These are phyloP conservation scores for Phialocephala subalpina DNA, from an alignment of 2,329 filamentous ascomycete species.

Conservation along the genomic window DNA sequence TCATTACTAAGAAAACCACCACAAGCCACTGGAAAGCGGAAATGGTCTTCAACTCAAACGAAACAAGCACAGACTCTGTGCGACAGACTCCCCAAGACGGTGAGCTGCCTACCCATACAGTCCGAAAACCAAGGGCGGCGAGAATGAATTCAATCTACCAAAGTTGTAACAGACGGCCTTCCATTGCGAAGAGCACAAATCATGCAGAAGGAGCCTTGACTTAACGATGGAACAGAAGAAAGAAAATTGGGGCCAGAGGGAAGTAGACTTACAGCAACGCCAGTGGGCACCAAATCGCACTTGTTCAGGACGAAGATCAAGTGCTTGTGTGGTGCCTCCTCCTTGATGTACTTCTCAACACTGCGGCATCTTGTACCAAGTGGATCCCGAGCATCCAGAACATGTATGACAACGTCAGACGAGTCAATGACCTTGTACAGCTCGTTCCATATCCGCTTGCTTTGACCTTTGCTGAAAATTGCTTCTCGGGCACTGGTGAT, in stretches of 20 bases:
- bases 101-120: slow-evolving; percentile 72
- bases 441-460: slow-evolving; percentile 97
- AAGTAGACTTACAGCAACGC: slow-evolving; percentile 86
- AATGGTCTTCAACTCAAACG: slow-evolving; percentile 97
- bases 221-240: slow-evolving; percentile 68
- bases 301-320: slow-evolving; percentile 91
- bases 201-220: slow-evolving; percentile 82
- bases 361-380: slow-evolving; percentile 88
- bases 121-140: slow-evolving; percentile 69
- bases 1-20: slow-evolving; percentile 98
- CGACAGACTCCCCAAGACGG: slow-evolving; percentile 89
- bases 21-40: slow-evolving; percentile 68
- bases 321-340: slow-evolving; percentile 96
- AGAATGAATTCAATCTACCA: slow-evolving; percentile 89
- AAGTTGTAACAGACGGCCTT: slow-evolving; percentile 97
- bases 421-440: slow-evolving; percentile 95
- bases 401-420: slow-evolving; percentile 95
- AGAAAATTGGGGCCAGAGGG: slow-evolving; percentile 27
- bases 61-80: slow-evolving; percentile 75
- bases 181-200: slow-evolving; percentile 68
- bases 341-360: slow-evolving; percentile 90
- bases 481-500: slow-evolving; percentile 77
- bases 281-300: slow-evolving; percentile 90
- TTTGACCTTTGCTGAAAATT: slow-evolving; percentile 94
- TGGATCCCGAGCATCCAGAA: slow-evolving; percentile 89